These are phyloP conservation scores for Fraxinus dipetala DNA, from an alignment of 305 asterid genomes.

Conservation along the genomic window DNA sequence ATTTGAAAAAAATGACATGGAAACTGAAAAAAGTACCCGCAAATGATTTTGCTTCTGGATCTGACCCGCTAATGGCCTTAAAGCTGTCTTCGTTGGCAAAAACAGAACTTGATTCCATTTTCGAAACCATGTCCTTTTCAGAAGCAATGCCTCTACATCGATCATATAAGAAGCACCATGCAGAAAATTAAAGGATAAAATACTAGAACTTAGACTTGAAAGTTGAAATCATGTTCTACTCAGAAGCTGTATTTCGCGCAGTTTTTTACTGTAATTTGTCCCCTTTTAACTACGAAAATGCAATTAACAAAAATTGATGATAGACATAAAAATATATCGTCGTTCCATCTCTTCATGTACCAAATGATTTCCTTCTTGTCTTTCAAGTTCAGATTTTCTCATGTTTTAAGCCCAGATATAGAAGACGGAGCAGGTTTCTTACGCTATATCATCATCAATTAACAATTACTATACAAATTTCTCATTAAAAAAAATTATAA, in stretches of 20 bases:
- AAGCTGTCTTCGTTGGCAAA: constrained; percentile 34
- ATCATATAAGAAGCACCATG: constrained; percentile 9
- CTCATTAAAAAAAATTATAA: background rate
- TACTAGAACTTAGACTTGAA: background rate
- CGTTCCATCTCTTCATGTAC: background rate
- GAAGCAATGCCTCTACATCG: constrained; percentile 43
- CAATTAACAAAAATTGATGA: background rate
- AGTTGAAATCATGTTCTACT: background rate
- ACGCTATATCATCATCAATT: background rate
- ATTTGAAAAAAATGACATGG: background rate
- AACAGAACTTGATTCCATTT: constrained; percentile 32
- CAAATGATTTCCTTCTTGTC: background rate
- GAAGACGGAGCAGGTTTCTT: background rate
- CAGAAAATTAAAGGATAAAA: background rate
- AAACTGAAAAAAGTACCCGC: constrained; percentile 41
- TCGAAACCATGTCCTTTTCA: constrained; percentile 27
- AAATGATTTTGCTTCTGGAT: constrained; percentile 34
- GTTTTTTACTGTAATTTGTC: background rate
- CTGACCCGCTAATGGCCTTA: constrained; percentile 31
- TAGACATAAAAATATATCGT: background rate
- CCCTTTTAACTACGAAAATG: background rate
- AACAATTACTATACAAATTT: background rate
- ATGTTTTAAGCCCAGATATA: background rate
- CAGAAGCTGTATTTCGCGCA: background rate
- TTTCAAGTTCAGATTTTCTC: background rate